Evolutionary conservation across 192 early-diverging fungal genomes (phyloP), one percentile per base, ranked within the genome.

Genomic region (Coemansia sp.): DNA sequence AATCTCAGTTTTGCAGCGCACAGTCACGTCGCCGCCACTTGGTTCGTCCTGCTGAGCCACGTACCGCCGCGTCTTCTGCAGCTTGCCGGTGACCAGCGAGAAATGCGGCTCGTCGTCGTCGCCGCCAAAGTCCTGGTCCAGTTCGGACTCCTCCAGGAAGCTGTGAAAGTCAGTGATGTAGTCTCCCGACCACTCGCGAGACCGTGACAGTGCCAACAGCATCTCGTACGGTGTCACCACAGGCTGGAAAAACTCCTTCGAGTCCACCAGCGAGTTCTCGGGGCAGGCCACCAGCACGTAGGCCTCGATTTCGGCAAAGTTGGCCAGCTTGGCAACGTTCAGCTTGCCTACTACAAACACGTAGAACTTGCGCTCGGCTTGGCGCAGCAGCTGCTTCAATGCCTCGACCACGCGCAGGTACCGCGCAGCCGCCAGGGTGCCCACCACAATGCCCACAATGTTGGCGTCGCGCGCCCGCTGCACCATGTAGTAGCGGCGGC

Each of bases 181-280:
- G 30, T 87, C 76, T 36, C 87, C 87, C 0, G 81, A 82, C 87
- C 87, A 90, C 52, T 85, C 81, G 0, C 31, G 39, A 0, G 57
- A 45, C 14, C 49, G 35, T 0, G 77, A 52, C 26, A 98, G 73
- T 0, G 95, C 92, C 41, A 94, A 66, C 43, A 88, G 83, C 40
- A 98, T 70, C 67, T 98, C 95, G 55, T 81, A 97, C 1, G 94
- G 94, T 8, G 95, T 97, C 0, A 98, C 90, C 21, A 98, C 85
- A 5, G 95, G 95, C 30, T 82, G 79, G 55, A 90, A 87, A 72
- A 93, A 98, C 44, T 95, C 94, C 35, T 80, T 84, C 27, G 85
- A 85, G 70, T 97, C 96, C 23, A 95, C 83, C 52, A 99, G 80
- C 41, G 87, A 85, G 79, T 94, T 95, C 62, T 99, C 92, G 5